A percentile compares a stretch with the other conserved stretches of the same genome.
phyloP scores from a whole-genome alignment of 2,329 filamentous ascomycete genomes.

The Ceratocystis variospora region DNA sequence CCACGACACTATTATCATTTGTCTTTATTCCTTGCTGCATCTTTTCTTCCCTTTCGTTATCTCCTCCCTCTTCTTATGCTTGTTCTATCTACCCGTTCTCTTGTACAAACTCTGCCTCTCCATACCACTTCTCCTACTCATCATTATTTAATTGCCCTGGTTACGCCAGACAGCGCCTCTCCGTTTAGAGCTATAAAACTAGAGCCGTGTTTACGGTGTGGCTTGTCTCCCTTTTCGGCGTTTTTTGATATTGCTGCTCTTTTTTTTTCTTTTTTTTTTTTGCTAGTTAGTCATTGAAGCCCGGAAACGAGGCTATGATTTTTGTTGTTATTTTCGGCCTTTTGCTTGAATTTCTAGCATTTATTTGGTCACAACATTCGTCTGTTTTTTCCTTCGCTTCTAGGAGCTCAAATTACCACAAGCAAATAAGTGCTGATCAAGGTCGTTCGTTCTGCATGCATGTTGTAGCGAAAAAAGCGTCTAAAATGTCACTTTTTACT shows the following conservation, averaged over 20 bases:
- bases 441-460: neutral
- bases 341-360: neutral
- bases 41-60: neutral
- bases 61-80: neutral
- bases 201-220: neutral
- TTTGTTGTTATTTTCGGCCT: neutral
- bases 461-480: neutral
- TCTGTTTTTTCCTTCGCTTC: no score
- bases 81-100: neutral
- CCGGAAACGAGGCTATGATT: neutral
- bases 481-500: neutral
- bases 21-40: neutral
- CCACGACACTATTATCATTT: neutral
- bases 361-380: neutral
- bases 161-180: neutral
- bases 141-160: neutral
- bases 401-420: neutral
- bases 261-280: neutral
- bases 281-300: neutral
- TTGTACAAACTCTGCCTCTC: neutral
- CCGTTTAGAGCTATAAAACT: neutral
- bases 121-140: neutral
- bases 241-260: neutral
- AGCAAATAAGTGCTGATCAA: neutral
- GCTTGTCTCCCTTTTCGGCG: neutral